Evolutionary conservation across 768 basidiomycete species (phyloP), one percentile per base, ranked within the genome.

Genomic region (Mycena floridula): DNA sequence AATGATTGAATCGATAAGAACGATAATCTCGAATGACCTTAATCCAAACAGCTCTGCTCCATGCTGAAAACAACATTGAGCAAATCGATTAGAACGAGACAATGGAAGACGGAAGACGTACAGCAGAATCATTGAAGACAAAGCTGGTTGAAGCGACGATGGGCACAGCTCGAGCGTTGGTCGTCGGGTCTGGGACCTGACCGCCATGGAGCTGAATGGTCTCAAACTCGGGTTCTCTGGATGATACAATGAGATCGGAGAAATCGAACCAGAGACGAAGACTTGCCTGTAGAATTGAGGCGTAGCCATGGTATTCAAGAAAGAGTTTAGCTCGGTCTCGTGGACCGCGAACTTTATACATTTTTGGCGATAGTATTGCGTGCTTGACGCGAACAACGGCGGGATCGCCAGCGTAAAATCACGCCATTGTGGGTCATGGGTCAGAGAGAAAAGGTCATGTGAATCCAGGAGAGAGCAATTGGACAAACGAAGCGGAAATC

Each of bases 121-220:
- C 80, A 53, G 76, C 71, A 37, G 82, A 78, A 57, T 83, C 67
- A 54, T 88, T 80, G 70, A 88, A 89, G 16, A 79, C 76, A 49
- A 80, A 89, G 52, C 79, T 80, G 3, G 84, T 82, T 12, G 81
- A 66, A 0, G 84, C 78, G 47, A 88, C 89, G 55, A 91, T 88
- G 1, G 89, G 89, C 0, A 79, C 76, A 3, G 87, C 89, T 3
- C 87, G 76, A 4, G 89, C 82, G 45, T 83, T 80, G 0, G 82
- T 85, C 1, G 79, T 57, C 0, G 75, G 59, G 61, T 86, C 85
- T 9, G 75, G 72, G 11, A 61, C 63, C 49, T 87, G 82, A 1
- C 88, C 88, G 15, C 79, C 88, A 57, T 91, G 88, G 5, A 89
- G 69, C 60, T 88, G 85, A 38, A 89, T 67, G 1, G 86, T 89